Evolutionary conservation across 495 filamentous ascomycete genomes (phyloP), one percentile per base, ranked within the genome.

Genomic region (Glonium stellatum): DNA sequence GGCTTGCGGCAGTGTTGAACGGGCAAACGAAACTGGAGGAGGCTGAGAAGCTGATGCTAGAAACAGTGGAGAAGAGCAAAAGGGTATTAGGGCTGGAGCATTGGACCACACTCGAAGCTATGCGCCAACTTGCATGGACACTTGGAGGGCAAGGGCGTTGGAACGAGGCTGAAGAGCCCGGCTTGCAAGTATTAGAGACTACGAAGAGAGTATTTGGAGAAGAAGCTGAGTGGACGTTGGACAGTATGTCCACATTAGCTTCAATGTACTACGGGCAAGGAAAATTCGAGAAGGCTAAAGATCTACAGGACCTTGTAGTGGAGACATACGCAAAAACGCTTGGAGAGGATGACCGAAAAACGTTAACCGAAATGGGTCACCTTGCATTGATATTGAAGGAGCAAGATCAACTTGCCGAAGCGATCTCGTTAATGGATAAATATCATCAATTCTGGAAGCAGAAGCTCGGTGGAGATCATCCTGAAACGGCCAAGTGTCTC

Each of bases 391-490:
- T 51, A 10, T 31, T 51, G 10, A 23, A 51, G 9, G 5, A 51
- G 8, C n/a, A 15, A 31, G 21, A 51, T 9, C 48, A 15, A 9
- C 25, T 27, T 51, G 19, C 25, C 11, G 48, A 51, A 1, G 18
- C 19, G 25, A 22, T 21, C 15, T 5, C 0, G 36, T 21, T 55
- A 21, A 21, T 27, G n/a, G 8, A 10, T 22, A 1, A 5, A 21
- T 31, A 10, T 8, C 8, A 13, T 13, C 27, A 47, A 10, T 31
- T 31, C 10, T 13, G 15, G 4, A 18, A 57, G 31, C 22, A 57
- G 39, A 41, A 18, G 23, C 55, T 57, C 12, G 55, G 55, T 1
- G 27, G 1, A 31, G 48, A 51, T 51, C 48, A 51, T 27, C 48
- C 48, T 1, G 4, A 44, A 4, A 44, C 39, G 13, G 18, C 13